Evolutionary conservation across 108 stramenopile species (phyloP), one percentile per base, ranked within the genome.

Genomic region (Cyclotella kingstonii): DNA sequence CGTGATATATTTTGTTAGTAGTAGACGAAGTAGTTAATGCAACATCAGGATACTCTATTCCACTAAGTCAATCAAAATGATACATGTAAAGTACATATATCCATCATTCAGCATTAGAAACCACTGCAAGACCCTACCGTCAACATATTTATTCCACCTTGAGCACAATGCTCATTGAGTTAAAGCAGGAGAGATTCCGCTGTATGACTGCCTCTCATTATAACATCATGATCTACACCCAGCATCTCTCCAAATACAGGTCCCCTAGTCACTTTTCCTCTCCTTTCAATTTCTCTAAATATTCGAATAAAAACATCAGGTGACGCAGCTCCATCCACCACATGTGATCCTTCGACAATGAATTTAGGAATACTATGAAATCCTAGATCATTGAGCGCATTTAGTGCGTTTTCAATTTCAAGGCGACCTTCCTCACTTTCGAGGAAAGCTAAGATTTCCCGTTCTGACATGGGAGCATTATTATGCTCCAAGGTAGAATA

Each of bases 291-390:
- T 14, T 85, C 83, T 41, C 89, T 78, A 40, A 91, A 91, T 27
- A 86, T 57, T 23, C 69, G 34, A 4, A 88, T 77, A 41, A 91
- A 88, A 14, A 70, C 70, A 29, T 84, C 70, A 23, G 78, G 41
- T 8, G 56, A 38, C 21, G 90, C 90, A 4, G 90, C 90, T 36
- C 90, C 86, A 67, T 88, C 86, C 3, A 92, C 81, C 12, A 92
- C 66, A 22, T 53, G 65, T n/a, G 54, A 45, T 39, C 91, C 91
- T 42, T 87, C 86, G 27, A 93, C 78, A 38, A 93, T 89, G 39
- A 93, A 93, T 58, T 89, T 93, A 4, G 91, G 91, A 36, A 93
- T 93, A 1, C 84, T 70, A 49, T 86, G 83, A 17, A 93, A 66
- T 36, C 88, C 88, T 11, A 93, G 57, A 52, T 83, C 42, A 0